phyloP scores from a whole-genome alignment of 169 alveolate genomes.

The Amoebophrya sp. region DNA sequence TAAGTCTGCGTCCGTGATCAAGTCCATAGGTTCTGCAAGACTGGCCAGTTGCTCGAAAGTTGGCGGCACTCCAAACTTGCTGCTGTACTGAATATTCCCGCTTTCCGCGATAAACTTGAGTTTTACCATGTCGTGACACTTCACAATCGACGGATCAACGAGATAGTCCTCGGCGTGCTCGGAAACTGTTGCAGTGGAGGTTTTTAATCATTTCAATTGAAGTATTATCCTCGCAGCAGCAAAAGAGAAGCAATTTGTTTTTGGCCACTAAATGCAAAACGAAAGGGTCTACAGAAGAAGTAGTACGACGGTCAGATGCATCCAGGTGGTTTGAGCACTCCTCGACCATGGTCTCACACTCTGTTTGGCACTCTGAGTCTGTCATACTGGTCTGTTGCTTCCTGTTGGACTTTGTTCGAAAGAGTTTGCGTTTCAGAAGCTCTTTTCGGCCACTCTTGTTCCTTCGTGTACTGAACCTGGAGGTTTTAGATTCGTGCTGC shows the following conservation, averaged over 20 bases:
- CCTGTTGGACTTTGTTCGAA: too few species aligned
- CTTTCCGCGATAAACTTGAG: not conserved
- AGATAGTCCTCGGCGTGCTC: not conserved
- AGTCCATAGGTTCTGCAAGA: not conserved
- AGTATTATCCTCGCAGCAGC: too few species aligned
- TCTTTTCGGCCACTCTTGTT: not conserved
- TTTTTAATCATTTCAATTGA: too few species aligned
- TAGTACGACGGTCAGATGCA: not conserved
- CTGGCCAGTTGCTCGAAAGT: not conserved
- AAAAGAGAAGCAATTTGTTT: too few species aligned
- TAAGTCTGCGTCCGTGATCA: not conserved
- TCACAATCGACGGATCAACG: not conserved
- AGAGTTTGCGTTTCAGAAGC: not conserved
- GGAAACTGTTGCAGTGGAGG: too few species aligned
- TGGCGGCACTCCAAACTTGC: conserved; percentile 2
- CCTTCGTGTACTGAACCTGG: too few species aligned
- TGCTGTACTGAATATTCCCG: not conserved
- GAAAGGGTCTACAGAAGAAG: too few species aligned
- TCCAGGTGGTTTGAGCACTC: not conserved
- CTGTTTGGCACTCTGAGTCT: not conserved
- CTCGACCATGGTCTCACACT: not conserved
- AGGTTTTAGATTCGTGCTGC: too few species aligned
- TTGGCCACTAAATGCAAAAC: too few species aligned
- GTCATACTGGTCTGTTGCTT: too few species aligned
- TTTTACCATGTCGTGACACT: not conserved